Percentiles rank a stretch among this genome's conserved stretches.
Conservation (phyloP, 1,284 basidiomycete species). For the Apiotrichum domesticum region DNA sequence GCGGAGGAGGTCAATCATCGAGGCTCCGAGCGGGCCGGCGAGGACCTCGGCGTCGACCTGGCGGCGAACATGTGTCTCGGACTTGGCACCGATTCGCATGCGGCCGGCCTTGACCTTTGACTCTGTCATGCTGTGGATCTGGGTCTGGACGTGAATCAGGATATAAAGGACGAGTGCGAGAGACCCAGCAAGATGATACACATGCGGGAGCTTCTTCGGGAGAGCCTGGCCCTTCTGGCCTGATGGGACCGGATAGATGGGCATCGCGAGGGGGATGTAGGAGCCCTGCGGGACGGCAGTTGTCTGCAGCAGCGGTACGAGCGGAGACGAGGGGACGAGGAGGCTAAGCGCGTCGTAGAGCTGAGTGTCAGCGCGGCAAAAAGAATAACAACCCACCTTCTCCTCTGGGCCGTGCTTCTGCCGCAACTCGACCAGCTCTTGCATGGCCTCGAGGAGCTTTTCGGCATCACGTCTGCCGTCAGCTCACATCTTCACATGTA, state of each 20-base stretch:
- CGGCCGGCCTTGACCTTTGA: conserved; percentile 65
- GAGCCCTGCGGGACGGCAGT: conserved; percentile 55
- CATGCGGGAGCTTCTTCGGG: conserved; percentile 41
- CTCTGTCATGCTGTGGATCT: conserved; percentile 58
- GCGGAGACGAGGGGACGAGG: conserved; percentile 67
- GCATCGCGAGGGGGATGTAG: conserved; percentile 38
- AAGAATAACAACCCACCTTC: conserved; percentile 51
- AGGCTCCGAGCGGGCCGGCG: conserved; percentile 39
- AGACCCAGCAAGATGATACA: conserved; percentile 47
- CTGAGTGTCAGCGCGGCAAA: conserved; percentile 46
- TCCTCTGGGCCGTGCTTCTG: conserved; percentile 57
- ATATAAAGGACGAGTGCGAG: conserved; percentile 48
- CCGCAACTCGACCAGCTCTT: conserved; percentile 65
- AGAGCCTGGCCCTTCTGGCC: conserved; percentile 44
- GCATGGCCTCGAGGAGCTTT: conserved; percentile 72
- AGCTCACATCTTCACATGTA: conserved; percentile 1
- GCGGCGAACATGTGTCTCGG: conserved; percentile 62
- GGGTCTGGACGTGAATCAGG: conserved; percentile 52
- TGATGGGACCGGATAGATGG: conserved; percentile 57
- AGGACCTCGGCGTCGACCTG: conserved; percentile 49
- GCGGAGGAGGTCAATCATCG: conserved; percentile 29
- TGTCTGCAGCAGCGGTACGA: conserved; percentile 59
- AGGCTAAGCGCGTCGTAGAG: conserved; percentile 61
- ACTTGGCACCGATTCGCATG: conserved; percentile 62
- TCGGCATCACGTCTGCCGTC: conserved; percentile 60